A percentile compares a stretch with the other conserved stretches of the same genome.
Conservation (phyloP, 768 basidiomycete species). For the Mycena floridula region DNA sequence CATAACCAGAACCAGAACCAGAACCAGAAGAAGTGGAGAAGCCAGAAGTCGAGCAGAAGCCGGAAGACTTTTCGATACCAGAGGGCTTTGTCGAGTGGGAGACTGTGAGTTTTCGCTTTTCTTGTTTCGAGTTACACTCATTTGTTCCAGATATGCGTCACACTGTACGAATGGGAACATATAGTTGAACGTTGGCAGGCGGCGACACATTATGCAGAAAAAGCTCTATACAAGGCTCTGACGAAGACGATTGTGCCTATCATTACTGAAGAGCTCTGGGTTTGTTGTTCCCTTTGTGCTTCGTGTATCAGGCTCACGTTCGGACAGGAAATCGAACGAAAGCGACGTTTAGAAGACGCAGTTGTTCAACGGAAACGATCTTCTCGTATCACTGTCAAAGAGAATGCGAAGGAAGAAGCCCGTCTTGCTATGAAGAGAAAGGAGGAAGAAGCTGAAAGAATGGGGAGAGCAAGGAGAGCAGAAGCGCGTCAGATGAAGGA, state of each 20-base stretch:
- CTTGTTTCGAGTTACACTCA: too few relatives aligned
- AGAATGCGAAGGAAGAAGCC: slow-evolving; percentile 74
- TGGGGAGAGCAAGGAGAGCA: slow-evolving; percentile 25
- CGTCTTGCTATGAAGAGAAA: slow-evolving; percentile 50
- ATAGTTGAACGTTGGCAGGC: slow-evolving; percentile 71
- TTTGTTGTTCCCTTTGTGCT: slow-evolving; percentile 22
- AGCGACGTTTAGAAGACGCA: slow-evolving; percentile 64
- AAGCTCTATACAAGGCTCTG: slow-evolving; percentile 66
- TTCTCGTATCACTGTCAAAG: slow-evolving; percentile 78
- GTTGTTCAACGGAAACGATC: slow-evolving; percentile 86
- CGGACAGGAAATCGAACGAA: slow-evolving; percentile 54
- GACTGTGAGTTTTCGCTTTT: slow-evolving; percentile 66
- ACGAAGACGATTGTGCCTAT: slow-evolving; percentile 61
- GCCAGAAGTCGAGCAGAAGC: too few relatives aligned
- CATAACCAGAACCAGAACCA: slow-evolving; percentile 5
- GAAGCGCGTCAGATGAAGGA: slow-evolving; percentile 48
- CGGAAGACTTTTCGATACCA: slow-evolving; percentile 26
- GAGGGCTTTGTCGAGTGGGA: slow-evolving; percentile 86
- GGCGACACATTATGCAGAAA: slow-evolving; percentile 76
- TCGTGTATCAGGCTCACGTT: not conserved
- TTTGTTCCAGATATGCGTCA: slow-evolving; percentile 66
- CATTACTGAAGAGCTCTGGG: slow-evolving; percentile 64
- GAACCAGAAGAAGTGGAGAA: slow-evolving; percentile 16
- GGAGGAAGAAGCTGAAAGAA: slow-evolving; percentile 36
- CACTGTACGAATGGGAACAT: slow-evolving; percentile 80